Conservation (phyloP, 208 protist genomes). For the Entamoeba nuttalli region DNA sequence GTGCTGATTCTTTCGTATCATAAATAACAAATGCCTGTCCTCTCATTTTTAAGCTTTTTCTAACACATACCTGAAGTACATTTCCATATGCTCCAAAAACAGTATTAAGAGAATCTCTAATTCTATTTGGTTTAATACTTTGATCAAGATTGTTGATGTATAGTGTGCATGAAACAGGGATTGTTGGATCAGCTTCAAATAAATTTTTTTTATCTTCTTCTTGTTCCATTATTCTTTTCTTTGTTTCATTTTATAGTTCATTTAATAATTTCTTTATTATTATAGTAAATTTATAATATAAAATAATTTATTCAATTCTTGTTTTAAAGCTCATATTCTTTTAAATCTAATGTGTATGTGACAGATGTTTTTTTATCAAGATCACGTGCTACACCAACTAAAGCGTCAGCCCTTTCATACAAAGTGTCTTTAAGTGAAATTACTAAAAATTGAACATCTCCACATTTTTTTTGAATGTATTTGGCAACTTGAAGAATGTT, state of each 20-base stretch:
- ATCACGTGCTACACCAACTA: slow-evolving; percentile 65
- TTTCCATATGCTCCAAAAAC: background rate
- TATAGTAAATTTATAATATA: no score
- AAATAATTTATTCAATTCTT: no score
- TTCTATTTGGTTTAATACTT: background rate
- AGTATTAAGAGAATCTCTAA: background rate
- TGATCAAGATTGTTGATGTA: background rate
- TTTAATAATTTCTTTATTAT: no score
- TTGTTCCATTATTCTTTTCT: no score
- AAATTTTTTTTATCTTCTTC: no score
- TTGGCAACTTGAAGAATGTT: slow-evolving; percentile 78
- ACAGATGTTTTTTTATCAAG: background rate
- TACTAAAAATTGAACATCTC: slow-evolving; percentile 72
- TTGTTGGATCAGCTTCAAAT: no score
- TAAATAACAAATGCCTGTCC: background rate
- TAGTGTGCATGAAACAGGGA: background rate
- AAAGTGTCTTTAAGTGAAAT: slow-evolving; percentile 90
- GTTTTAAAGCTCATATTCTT: background rate
- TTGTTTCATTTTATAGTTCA: no score
- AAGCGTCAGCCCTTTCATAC: slow-evolving; percentile 69
- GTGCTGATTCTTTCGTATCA: background rate
- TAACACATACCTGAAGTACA: background rate
- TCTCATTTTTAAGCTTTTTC: background rate
- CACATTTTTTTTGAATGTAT: slow-evolving; percentile 18
- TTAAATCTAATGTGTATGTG: background rate